Percentiles rank a stretch among this genome's conserved stretches.
phyloP scores from a whole-genome alignment of 2,329 filamentous ascomycete species.

The Beauveria bassiana region DNA sequence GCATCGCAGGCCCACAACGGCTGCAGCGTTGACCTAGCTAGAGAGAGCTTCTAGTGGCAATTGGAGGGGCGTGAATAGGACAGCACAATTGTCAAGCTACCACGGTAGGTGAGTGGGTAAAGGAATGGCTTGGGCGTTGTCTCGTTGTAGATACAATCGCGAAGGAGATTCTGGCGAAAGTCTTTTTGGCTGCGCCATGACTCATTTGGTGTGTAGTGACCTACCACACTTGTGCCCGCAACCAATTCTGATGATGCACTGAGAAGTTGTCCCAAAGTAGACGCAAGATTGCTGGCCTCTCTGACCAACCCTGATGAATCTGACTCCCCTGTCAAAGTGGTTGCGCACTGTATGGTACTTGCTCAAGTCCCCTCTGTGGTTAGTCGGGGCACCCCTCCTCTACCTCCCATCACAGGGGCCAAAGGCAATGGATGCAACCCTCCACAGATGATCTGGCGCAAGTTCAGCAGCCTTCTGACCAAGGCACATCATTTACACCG shows the following conservation, averaged over 20 bases:
- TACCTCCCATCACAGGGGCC: background rate
- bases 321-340: background rate
- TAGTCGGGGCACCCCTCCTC: background rate
- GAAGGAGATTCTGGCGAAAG: background rate
- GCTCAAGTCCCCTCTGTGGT: background rate
- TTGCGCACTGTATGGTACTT: background rate
- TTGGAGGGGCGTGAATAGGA: background rate
- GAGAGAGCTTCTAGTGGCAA: no score
- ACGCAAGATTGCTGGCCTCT: background rate
- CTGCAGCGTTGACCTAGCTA: background rate
- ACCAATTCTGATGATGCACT: background rate
- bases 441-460: background rate
- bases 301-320: background rate
- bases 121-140: background rate
- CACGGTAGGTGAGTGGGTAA: background rate
- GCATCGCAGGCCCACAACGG: background rate
- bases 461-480: background rate
- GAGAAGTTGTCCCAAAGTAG: background rate
- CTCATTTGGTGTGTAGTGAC: background rate
- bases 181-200: background rate
- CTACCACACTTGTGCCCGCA: no score
- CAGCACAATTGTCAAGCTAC: background rate
- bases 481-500: background rate
- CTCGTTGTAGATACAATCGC: background rate
- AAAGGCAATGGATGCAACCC: background rate